Conservation (phyloP, 805 yeast species). For the Saccharomycopsis sp. region DNA sequence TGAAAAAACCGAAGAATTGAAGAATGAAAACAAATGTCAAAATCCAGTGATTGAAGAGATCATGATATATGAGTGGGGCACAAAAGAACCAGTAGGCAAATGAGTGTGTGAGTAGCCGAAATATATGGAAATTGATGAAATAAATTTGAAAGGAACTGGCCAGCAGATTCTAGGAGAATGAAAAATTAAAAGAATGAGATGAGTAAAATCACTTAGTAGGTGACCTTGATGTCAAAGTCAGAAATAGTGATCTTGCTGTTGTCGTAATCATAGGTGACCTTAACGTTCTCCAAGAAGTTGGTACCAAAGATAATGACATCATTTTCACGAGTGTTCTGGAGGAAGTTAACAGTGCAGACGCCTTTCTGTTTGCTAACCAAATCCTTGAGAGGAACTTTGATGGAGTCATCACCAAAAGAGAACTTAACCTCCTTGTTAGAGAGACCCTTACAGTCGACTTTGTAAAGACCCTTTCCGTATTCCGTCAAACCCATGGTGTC, state of each 20-base stretch:
- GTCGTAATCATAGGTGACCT: neutral
- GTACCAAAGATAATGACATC: neutral
- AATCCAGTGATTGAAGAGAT: too few species aligned
- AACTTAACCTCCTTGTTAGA: neutral
- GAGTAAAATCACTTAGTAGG: neutral
- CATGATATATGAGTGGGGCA: too few species aligned
- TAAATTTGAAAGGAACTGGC: neutral
- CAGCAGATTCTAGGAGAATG: neutral
- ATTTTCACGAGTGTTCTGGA: neutral
- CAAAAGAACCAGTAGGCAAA: too few species aligned
- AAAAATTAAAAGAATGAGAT: neutral
- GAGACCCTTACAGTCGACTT: slow-evolving; percentile 1
- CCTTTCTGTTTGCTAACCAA: neutral
- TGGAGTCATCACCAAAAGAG: neutral
- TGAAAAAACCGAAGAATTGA: too few species aligned
- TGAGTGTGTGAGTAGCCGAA: too few species aligned
- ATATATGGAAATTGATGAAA: too few species aligned
- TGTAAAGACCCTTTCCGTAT: slow-evolving; percentile 1
- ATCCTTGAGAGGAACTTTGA: neutral
- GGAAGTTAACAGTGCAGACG: slow-evolving; percentile 1
- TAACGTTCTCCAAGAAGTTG: neutral
- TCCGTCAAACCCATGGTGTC: neutral
- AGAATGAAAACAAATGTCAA: too few species aligned
- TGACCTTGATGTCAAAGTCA: neutral
- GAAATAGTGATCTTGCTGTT: neutral